These are phyloP conservation scores for Wickerhamomyces rabaulensis DNA, from an alignment of 805 yeast genomes.

Conservation along the genomic window DNA sequence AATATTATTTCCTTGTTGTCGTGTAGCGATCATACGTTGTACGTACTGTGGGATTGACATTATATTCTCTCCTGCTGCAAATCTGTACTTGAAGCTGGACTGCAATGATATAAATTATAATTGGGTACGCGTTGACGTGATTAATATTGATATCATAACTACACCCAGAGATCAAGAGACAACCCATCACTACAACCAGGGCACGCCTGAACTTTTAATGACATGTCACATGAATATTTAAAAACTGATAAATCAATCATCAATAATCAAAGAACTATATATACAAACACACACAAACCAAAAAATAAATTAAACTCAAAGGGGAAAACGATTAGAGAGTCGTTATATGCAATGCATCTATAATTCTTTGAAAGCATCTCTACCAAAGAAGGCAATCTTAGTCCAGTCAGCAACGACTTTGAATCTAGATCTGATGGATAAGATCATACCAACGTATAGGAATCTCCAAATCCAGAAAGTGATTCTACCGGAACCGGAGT, in stretches of 20 bases:
- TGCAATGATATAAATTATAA: too few species aligned
- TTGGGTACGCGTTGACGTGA: too few species aligned
- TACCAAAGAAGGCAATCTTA: constrained; percentile 82
- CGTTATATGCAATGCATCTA: constrained; percentile 12
- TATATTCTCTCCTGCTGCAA: too few species aligned
- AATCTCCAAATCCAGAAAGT: constrained; percentile 93
- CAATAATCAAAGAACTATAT: neutral
- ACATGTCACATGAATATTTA: neutral
- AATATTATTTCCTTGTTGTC: too few species aligned
- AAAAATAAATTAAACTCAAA: neutral
- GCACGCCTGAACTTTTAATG: neutral
- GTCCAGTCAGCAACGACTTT: constrained; percentile 86
- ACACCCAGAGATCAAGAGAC: too few species aligned
- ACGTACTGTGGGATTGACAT: too few species aligned
- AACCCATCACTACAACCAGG: too few species aligned
- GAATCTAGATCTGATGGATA: constrained; percentile 81
- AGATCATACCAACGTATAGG: constrained; percentile 84
- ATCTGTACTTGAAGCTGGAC: too few species aligned
- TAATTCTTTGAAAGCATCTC: constrained; percentile 88
- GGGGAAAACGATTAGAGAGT: too few species aligned
- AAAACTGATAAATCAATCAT: neutral
- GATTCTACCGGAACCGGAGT: constrained; percentile 81
- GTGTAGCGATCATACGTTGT: too few species aligned
- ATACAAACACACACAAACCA: neutral
- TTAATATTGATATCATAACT: too few species aligned